Evolutionary conservation across 352 stramenopile genomes (phyloP).

Genomic region (Pythium rishiriense): DNA sequence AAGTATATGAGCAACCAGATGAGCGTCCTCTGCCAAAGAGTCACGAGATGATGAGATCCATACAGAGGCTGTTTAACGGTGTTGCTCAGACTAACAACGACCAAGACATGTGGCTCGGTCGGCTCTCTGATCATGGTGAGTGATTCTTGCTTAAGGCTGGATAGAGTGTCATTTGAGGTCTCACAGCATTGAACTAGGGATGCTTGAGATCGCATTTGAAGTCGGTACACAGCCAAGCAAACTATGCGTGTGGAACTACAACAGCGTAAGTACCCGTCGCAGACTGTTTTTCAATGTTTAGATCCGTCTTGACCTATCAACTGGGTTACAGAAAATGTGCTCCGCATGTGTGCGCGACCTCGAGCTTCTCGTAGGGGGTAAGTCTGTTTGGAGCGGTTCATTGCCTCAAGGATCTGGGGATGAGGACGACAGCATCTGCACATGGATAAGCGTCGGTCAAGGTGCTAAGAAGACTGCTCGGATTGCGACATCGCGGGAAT

Average conservation of each 20-base stretch:
- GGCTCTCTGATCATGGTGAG: conserved; percentile 53
- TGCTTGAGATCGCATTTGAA: conserved; percentile 59
- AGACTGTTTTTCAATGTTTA: background rate
- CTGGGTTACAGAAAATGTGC: conserved; percentile 26
- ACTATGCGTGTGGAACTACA: conserved; percentile 84
- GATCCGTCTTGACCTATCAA: background rate
- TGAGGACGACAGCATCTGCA: conserved; percentile 64
- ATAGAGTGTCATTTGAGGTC: background rate
- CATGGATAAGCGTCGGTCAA: conserved; percentile 63
- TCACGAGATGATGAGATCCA: conserved; percentile 69
- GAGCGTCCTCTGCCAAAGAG: conserved; percentile 48
- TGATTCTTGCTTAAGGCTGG: background rate
- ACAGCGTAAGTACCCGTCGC: conserved; percentile 45
- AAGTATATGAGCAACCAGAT: conserved; percentile 55
- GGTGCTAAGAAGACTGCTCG: conserved; percentile 16
- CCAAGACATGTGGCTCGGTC: conserved; percentile 79
- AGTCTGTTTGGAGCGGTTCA: conserved; percentile 75
- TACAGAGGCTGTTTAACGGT: conserved; percentile 58
- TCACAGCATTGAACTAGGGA: conserved; percentile 27
- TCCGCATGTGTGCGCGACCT: conserved; percentile 61
- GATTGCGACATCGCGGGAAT: conserved; percentile 1
- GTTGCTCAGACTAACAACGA: conserved; percentile 61
- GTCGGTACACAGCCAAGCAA: conserved; percentile 48
- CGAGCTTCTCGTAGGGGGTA: conserved; percentile 60
- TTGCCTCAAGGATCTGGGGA: conserved; percentile 69